Evolutionary conservation across 2,329 filamentous ascomycete species (phyloP).

Genomic region (Xylaria sp.): DNA sequence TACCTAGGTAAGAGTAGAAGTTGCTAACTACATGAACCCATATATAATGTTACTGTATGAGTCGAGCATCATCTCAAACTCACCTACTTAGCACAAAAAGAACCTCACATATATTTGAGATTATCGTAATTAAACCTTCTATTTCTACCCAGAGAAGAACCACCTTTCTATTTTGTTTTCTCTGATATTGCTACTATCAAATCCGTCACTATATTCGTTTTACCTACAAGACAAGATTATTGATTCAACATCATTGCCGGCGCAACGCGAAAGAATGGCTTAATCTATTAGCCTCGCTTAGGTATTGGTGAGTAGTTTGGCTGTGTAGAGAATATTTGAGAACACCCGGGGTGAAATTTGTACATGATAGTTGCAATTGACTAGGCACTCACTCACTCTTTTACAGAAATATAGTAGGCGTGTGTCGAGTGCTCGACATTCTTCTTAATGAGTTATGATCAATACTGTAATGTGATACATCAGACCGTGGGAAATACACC

Average conservation of each 20-base stretch:
- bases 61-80: not conserved
- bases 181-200: not conserved
- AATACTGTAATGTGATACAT: too few species aligned
- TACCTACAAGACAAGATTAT: slow-evolving; percentile 15
- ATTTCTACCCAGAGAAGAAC: slow-evolving; percentile 60
- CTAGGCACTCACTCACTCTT: not conserved
- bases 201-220: slow-evolving; percentile 1
- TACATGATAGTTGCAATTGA: not conserved
- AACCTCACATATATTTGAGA: slow-evolving; percentile 59
- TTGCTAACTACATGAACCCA: too few species aligned
- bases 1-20: not conserved
- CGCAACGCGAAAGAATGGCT: slow-evolving; percentile 29
- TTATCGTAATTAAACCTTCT: slow-evolving; percentile 61
- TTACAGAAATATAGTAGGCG: not conserved
- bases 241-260: slow-evolving; percentile 13
- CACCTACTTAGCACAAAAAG: slow-evolving; percentile 55
- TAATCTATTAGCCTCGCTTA: slow-evolving; percentile 40
- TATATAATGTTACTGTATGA: too few species aligned
- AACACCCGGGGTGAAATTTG: not conserved
- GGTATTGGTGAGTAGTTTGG: slow-evolving; percentile 25
- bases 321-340: not conserved
- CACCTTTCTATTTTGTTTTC: not conserved
- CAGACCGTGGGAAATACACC: not conserved
- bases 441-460: too few species aligned
- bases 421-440: too few species aligned